A percentile compares a stretch with the other conserved stretches of the same genome.
These are phyloP conservation scores for Oryza glumipatula DNA, from an alignment of 176 grass and related monocot species.

Conservation along the genomic window DNA sequence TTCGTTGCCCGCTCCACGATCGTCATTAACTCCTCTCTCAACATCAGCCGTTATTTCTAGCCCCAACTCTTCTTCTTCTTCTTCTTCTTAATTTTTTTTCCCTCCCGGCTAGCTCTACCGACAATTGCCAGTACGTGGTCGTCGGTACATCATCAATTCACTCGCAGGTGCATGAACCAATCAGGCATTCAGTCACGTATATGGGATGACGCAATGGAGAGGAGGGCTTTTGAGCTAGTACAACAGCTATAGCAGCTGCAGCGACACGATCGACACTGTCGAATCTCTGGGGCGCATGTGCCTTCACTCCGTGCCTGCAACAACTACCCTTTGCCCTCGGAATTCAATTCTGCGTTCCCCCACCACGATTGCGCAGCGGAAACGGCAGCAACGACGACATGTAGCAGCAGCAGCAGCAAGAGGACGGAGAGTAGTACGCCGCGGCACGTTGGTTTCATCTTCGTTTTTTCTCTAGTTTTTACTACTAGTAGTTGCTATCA, in stretches of 20 bases:
- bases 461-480: background rate
- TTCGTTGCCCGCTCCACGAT: background rate
- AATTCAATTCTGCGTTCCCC: conserved; percentile 32
- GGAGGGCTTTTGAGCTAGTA: background rate
- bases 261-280: background rate
- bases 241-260: background rate
- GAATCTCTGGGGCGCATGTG: background rate
- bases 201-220: background rate
- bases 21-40: background rate
- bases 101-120: background rate
- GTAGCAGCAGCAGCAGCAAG: background rate
- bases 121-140: background rate
- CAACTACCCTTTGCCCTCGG: conserved; percentile 26
- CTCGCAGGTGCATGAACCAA: conserved; percentile 8
- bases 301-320: conserved; percentile 41
- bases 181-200: background rate
- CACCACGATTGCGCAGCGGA: conserved; percentile 23
- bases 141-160: too few species aligned
- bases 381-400: background rate
- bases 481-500: background rate
- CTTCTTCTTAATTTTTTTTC: too few species aligned
- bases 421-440: background rate
- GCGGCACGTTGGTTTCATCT: background rate
- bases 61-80: too few species aligned
- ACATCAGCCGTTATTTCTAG: background rate